Percentiles rank a stretch among this genome's conserved stretches.
phyloP scores from a whole-genome alignment of 163 green algal genomes.

The Prototheca cutis region DNA sequence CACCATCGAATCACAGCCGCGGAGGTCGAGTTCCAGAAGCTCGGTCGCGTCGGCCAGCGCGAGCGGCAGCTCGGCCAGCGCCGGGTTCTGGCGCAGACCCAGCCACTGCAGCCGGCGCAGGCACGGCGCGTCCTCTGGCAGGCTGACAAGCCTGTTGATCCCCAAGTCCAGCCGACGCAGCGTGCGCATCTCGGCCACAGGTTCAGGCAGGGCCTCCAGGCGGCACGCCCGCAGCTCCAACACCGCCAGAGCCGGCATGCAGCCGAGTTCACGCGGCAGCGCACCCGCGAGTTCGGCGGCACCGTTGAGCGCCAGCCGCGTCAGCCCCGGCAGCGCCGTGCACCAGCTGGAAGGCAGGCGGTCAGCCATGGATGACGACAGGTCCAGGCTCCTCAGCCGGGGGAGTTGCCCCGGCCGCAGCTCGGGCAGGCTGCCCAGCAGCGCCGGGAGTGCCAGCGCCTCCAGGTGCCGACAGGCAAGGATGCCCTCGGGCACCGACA shows the following conservation, averaged over 20 bases:
- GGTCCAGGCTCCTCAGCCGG: constrained; percentile 4
- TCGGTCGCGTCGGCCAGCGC: constrained; percentile 6
- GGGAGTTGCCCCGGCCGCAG: constrained; percentile 15
- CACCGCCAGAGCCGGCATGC: constrained; percentile 2
- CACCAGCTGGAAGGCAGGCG: constrained; percentile 10
- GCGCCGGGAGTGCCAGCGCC: constrained; percentile 12
- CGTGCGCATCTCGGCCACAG: constrained; percentile 3
- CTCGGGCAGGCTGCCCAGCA: constrained; percentile 8
- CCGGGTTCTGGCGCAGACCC: constrained; percentile 7
- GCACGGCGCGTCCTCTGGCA: constrained; percentile 14
- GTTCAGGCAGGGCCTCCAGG: constrained; percentile 7
- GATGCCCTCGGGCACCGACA: constrained; percentile 18
- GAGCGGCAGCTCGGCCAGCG: constrained; percentile 5
- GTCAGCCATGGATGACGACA: constrained; percentile 9
- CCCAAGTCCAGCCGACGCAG: constrained; percentile 12
- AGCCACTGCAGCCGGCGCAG: constrained; percentile 3
- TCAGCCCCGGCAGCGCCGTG: constrained; percentile 8
- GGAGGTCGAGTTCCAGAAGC: constrained; percentile 7
- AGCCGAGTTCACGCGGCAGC: constrained; percentile 10
- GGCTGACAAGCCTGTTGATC: constrained; percentile 11
- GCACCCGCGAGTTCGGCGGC: neutral
- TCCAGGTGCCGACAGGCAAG: constrained; percentile 9
- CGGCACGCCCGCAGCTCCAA: constrained; percentile 17
- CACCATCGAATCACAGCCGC: constrained; percentile 12
- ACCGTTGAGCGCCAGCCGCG: constrained; percentile 11